Percentiles rank a stretch among this genome's conserved stretches.
Evolutionary conservation across 495 filamentous ascomycete genomes (phyloP).

Genomic region (Glarea lozoyensis): DNA sequence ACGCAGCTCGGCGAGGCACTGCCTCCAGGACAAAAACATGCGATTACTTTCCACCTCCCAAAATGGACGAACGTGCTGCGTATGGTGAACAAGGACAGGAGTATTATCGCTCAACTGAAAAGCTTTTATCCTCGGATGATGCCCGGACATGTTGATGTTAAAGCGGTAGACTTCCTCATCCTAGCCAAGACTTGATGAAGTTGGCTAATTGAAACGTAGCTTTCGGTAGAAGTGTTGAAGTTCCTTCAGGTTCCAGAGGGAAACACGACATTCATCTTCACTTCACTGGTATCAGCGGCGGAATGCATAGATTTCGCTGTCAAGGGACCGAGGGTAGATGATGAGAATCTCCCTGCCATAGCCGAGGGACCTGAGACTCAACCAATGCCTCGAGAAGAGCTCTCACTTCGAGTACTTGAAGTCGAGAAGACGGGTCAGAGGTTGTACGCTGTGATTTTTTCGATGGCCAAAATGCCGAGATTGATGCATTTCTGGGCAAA

Average conservation of each 20-base stretch:
- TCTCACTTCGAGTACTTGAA: conserved; percentile 29
- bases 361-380: conserved; percentile 17
- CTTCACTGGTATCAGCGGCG: conserved; percentile 17
- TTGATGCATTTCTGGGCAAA: conserved; percentile 31
- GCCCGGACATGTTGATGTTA: conserved; percentile 23
- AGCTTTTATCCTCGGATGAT: conserved; percentile 40
- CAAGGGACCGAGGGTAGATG: no score
- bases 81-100: conserved; percentile 25
- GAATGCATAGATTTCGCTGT: no score
- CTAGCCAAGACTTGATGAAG: background rate
- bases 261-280: conserved; percentile 24
- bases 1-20: conserved; percentile 29
- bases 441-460: conserved; percentile 29
- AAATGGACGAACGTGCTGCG: conserved; percentile 22
- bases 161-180: conserved; percentile 8
- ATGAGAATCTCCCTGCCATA: conserved; percentile 16
- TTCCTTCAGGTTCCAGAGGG: conserved; percentile 15
- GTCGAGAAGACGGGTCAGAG: conserved; percentile 19
- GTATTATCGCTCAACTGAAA: conserved; percentile 20
- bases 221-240: conserved; percentile 21
- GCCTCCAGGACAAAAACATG: conserved; percentile 32
- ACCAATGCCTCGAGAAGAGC: conserved; percentile 12
- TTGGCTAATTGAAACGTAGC: conserved; percentile 10
- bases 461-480: conserved; percentile 16
- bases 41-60: conserved; percentile 29